Evolutionary conservation across 202 grass and related monocot species (phyloP), one percentile per base, ranked within the genome.

Genomic region (Zizania palustris): DNA sequence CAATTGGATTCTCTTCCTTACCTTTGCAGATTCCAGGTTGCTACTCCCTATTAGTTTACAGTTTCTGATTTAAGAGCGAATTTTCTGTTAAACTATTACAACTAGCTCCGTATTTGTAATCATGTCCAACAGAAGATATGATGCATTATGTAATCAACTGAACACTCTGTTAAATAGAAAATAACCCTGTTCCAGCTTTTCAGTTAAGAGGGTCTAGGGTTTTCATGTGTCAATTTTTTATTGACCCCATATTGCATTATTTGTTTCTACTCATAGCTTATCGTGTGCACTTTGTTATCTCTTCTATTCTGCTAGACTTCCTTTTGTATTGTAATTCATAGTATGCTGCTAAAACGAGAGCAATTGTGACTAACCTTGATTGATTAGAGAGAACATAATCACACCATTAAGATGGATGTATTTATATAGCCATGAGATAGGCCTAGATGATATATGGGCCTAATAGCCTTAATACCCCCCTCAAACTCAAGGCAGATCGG

Each of bases 21-120:
- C 63, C 95, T 97, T 75, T 94, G 89, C 76, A 90, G 95, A 92
- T 97, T 97, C 69, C 87, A 97, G 95, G 95, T 97, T 93, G 42
- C 35, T 61, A 60, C 78, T 54, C 79, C 14, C 13, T 74, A 72
- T 51, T 63, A 36, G 63, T 12, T 79, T 80, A 57, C 75, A 4
- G 14, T 65, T 71, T 83, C 45, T 84, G 3, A 34, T 75, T 74
- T 40, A 11, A 41, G 16, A 11, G 10, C 55, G 6, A 42, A 60
- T 61, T 93, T 43, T 65, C 41, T 86, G 39, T 85, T 80, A 53
- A 74, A 74, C 58, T 39, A 63, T 81, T 15, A 28, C 28, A 45
- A 76, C n/a, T 49, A 28, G 51, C 4, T 82, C 11, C 60, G 56
- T 39, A 12, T 54, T 83, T 58, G 36, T 62, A 61, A 36, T 62